Evolutionary conservation across 202 grass and related monocot species (phyloP).

Genomic region (Panicum hallii): DNA sequence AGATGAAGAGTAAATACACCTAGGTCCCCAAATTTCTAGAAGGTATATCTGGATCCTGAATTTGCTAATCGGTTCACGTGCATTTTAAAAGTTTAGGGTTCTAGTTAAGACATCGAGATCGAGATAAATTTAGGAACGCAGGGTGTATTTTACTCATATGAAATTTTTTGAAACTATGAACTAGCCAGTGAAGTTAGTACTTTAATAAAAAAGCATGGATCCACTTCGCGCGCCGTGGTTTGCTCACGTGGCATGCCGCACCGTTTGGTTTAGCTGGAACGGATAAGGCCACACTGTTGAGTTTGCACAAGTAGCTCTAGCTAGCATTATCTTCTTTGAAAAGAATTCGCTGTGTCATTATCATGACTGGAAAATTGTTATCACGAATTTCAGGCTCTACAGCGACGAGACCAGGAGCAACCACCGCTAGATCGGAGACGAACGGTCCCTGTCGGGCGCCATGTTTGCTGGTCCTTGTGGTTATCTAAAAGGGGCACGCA

Average conservation of each 20-base stretch:
- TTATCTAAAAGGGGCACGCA: constrained; percentile 37
- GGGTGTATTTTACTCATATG: no score
- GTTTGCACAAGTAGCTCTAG: background rate
- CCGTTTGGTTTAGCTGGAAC: background rate
- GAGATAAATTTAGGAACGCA: no score
- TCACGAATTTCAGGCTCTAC: constrained; percentile 52
- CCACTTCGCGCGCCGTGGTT: background rate
- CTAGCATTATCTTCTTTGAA: background rate
- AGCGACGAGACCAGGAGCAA: constrained; percentile 73
- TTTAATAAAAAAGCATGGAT: no score
- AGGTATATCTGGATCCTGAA: no score
- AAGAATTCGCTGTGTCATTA: background rate
- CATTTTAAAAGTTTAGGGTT: no score
- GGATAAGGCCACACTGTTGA: background rate
- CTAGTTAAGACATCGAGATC: no score
- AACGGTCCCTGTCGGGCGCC: background rate
- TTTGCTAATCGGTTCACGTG: no score
- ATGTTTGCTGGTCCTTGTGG: constrained; percentile 54
- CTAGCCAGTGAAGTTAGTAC: no score
- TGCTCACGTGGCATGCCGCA: constrained; percentile 4
- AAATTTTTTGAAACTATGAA: no score
- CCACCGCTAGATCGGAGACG: constrained; percentile 51
- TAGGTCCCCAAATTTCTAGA: no score
- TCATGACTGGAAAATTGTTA: background rate
- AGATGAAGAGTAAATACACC: no score